Base-by-base conservation (phyloP, 108 stramenopile genomes). In the Cyclotella sp. region DNA sequence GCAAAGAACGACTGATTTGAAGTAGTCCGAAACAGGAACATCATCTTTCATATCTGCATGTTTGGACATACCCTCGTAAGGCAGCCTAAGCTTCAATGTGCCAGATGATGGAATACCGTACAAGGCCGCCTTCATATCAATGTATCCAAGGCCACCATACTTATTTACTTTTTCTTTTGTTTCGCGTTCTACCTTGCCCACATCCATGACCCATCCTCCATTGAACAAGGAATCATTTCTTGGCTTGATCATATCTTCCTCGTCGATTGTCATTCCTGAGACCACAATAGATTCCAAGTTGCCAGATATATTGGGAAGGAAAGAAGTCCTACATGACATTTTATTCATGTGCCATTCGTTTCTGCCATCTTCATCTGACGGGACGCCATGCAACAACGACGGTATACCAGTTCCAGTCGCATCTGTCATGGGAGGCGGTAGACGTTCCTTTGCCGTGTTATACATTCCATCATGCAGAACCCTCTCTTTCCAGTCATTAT, bases 71-170 rank as follows among this genome's bases (percentile, higher is more conserved):
- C 73, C 75, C 65, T 91, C 90, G 41, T 81, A 86, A 11, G 94
- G 94, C n/a, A 95, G 57, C 87, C 86, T 90, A 10, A 95, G 77
- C 27, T 83, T 78, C 44, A 95, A 49, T 52, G 82, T 70, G 24
- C 94, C 94, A 4, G 88, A 89, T 14, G 85, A 87, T 2, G 89
- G 88, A 47, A 92, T 86, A 59, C 94, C 94, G 71, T 95, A 93
- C 60, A 93, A 62, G 10, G 94, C 94, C 58, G 84, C 89, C 74
- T 95, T 95, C 91, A 91, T 91, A 66, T 95, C 94, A 24, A 93
- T 83, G 61, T 92, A 95, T 27, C 94, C 92, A 71, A 95, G 80
- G 16, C 92, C 94, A 66, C 91, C 92, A 79, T 85, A 88, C 28
- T 71, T 68, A 76, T 88, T 83, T 7, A 95, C 88, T 58, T 90